Percentiles rank a stretch among this genome's conserved stretches.
Evolutionary conservation across 805 yeast species (phyloP).

Genomic region (Metschnikowia noctiluminum): DNA sequence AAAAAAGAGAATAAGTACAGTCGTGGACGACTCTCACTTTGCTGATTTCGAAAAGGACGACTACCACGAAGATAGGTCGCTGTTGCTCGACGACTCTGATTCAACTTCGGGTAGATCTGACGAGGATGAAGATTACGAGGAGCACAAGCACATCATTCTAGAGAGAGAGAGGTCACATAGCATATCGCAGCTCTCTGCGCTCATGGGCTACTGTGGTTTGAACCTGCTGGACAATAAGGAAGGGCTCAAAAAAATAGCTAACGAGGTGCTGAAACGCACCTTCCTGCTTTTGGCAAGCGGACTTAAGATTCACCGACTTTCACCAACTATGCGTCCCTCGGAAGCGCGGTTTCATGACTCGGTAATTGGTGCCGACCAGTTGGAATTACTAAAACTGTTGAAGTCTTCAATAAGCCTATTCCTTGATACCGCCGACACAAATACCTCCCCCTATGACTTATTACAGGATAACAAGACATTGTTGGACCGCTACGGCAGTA

Average conservation of each 20-base stretch:
- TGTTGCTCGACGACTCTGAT: neutral
- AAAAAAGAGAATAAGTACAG: constrained; percentile 25
- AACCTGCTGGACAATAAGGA: constrained; percentile 16
- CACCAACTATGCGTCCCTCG: constrained; percentile 18
- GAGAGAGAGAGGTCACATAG: constrained; percentile 17
- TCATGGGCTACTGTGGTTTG: constrained; percentile 38
- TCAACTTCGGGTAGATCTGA: constrained; percentile 3
- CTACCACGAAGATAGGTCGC: constrained; percentile 12
- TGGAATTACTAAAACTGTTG: constrained; percentile 22
- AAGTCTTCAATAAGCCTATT: constrained; percentile 18
- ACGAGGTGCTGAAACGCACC: constrained; percentile 34
- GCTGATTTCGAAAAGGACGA: constrained; percentile 18
- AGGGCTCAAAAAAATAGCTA: constrained; percentile 22
- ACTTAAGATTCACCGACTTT: constrained; percentile 25
- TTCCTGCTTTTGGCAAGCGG: constrained; percentile 25
- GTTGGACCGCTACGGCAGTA: constrained; percentile 32
- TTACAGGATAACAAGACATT: constrained; percentile 23
- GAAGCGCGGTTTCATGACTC: constrained; percentile 21
- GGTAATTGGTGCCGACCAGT: constrained; percentile 30
- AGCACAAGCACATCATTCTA: constrained; percentile 27
- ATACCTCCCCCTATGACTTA: constrained; percentile 1
- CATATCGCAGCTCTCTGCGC: constrained; percentile 24
- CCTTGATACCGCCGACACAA: constrained; percentile 10
- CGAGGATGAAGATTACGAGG: constrained; percentile 22
- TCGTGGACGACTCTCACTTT: constrained; percentile 23